phyloP scores from a whole-genome alignment of 352 stramenopile genomes.

The Albugo candida region DNA sequence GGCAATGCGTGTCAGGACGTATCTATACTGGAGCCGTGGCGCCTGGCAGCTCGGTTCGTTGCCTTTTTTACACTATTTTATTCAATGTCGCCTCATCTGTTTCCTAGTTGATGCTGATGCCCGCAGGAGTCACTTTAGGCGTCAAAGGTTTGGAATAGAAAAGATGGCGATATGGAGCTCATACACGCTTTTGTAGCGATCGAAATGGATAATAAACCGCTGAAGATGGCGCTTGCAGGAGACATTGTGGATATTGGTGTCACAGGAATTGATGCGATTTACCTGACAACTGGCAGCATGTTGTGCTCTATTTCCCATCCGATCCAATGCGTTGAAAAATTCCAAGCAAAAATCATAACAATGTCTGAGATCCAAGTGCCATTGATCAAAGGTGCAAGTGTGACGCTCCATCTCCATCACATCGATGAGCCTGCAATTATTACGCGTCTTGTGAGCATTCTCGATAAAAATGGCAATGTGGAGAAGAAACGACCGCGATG shows the following conservation, averaged over 20 bases:
- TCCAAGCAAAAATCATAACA: constrained; percentile 82
- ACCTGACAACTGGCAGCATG: constrained; percentile 48
- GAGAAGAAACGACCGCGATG: constrained; percentile 71
- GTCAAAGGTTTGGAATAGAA: constrained; percentile 15
- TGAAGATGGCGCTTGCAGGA: constrained; percentile 40
- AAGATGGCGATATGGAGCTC: too few species aligned
- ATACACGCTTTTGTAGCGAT: constrained; percentile 10
- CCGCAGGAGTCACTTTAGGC: constrained; percentile 13
- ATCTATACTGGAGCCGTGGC: constrained; percentile 58
- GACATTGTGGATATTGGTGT: constrained; percentile 68
- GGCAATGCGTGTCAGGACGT: constrained; percentile 63
- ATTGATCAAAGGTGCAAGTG: constrained; percentile 60
- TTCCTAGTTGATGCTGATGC: constrained; percentile 15
- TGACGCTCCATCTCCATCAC: constrained; percentile 77
- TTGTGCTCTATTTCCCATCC: constrained; percentile 64
- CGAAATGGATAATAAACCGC: constrained; percentile 44
- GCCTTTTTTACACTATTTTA: too few species aligned
- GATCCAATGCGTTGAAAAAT: constrained; percentile 43
- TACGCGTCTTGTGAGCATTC: constrained; percentile 51
- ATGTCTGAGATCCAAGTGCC: constrained; percentile 72
- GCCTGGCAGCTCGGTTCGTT: constrained; percentile 40
- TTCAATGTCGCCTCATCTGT: neutral
- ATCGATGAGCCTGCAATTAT: constrained; percentile 72
- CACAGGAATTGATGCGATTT: constrained; percentile 32
- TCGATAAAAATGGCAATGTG: constrained; percentile 49